Conservation (phyloP, 148 eudicot species). For the Cornus suecica region DNA sequence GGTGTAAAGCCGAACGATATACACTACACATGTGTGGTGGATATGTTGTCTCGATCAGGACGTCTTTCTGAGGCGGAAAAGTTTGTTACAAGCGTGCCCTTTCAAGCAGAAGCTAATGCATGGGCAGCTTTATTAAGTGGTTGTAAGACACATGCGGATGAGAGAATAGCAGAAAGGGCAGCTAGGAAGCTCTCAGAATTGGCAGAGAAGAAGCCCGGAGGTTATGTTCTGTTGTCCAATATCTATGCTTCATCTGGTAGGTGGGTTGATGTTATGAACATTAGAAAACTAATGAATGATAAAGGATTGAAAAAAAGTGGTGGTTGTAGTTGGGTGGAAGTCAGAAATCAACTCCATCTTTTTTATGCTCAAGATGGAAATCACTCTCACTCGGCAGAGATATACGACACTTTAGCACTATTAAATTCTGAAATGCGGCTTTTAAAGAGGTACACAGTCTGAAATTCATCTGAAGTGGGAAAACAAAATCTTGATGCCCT, state of each 20-base stretch:
- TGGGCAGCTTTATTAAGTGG: conserved; percentile 50
- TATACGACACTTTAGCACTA: conserved; percentile 28
- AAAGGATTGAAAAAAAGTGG: conserved; percentile 33
- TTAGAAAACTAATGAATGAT: conserved; percentile 37
- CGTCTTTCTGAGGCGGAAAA: conserved; percentile 40
- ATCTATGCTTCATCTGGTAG: conserved; percentile 46
- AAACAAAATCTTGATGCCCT: neutral
- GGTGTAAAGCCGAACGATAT: conserved; percentile 28
- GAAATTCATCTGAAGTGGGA: neutral
- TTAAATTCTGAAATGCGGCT: conserved; percentile 34
- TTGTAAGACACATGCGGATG: conserved; percentile 26
- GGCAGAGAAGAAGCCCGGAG: conserved; percentile 33
- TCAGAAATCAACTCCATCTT: conserved; percentile 30
- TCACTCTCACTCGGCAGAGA: conserved; percentile 24
- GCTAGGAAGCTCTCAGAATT: conserved; percentile 27
- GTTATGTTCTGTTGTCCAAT: conserved; percentile 43
- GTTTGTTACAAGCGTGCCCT: conserved; percentile 31
- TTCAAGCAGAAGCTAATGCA: conserved; percentile 24
- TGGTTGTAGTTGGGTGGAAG: conserved; percentile 51
- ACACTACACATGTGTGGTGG: conserved; percentile 42
- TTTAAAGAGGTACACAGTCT: neutral
- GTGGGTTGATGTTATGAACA: conserved; percentile 36
- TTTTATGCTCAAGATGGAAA: conserved; percentile 40
- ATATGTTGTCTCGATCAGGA: conserved; percentile 46
- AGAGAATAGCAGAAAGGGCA: conserved; percentile 26